Conservation (phyloP, 2,329 filamentous ascomycete species). For the Neonectria ditissima region DNA sequence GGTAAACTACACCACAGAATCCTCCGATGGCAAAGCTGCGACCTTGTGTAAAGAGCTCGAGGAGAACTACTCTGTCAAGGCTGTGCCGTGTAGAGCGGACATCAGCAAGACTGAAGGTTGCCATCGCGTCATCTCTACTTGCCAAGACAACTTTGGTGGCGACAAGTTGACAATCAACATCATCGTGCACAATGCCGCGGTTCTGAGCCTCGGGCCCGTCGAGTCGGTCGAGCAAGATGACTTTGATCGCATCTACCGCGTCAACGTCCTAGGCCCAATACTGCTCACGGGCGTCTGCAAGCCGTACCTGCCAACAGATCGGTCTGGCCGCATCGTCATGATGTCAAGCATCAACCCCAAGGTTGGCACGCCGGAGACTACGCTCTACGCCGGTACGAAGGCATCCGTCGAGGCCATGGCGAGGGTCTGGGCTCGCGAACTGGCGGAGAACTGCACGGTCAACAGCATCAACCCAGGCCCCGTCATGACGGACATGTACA, state of each 20-base stretch:
- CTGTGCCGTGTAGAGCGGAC: constrained; percentile 71
- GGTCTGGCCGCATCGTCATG: constrained; percentile 69
- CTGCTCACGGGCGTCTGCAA: constrained; percentile 66
- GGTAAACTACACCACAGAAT: constrained; percentile 66
- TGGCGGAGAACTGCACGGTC: constrained; percentile 67
- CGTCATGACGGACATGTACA: constrained; percentile 55
- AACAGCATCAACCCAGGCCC: constrained; percentile 67
- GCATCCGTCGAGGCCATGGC: constrained; percentile 73
- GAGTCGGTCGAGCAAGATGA: constrained; percentile 60
- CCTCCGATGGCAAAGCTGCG: constrained; percentile 57
- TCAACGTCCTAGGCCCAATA: constrained; percentile 70
- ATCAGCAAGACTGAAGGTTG: constrained; percentile 68
- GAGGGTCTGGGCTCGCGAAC: constrained; percentile 69
- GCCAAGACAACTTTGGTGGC: constrained; percentile 58
- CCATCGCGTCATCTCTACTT: constrained; percentile 65
- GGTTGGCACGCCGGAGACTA: constrained; percentile 65
- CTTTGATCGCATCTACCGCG: constrained; percentile 66
- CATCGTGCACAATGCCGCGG: constrained; percentile 69
- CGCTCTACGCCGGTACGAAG: constrained; percentile 72
- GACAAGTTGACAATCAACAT: constrained; percentile 63
- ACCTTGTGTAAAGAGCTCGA: constrained; percentile 58
- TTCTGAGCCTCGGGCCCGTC: constrained; percentile 60
- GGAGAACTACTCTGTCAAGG: constrained; percentile 58
- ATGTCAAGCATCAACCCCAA: constrained; percentile 65
- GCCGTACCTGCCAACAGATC: constrained; percentile 66